Percentiles rank a stretch among this genome's conserved stretches.
phyloP scores from a whole-genome alignment of 2,329 filamentous ascomycete genomes.

The Meredithiella fracta region DNA sequence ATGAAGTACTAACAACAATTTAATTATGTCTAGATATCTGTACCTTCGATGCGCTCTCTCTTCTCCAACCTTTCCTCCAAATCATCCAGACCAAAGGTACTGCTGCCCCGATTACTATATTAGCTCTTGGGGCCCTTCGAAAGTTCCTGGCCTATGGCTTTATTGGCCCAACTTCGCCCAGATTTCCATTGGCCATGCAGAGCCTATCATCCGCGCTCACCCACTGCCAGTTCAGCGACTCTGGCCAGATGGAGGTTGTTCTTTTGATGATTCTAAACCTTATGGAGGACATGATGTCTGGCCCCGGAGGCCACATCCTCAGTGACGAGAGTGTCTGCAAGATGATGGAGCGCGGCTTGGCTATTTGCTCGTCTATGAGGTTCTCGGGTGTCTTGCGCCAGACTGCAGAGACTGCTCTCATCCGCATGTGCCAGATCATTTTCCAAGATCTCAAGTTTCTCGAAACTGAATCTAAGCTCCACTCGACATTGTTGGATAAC shows the following conservation, averaged over 20 bases:
- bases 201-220: constrained; percentile 87
- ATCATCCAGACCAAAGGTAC: constrained; percentile 94
- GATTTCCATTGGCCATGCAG: constrained; percentile 84
- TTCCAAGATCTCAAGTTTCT: constrained; percentile 84
- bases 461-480: constrained; percentile 56
- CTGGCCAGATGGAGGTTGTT: constrained; percentile 87
- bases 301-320: constrained; percentile 79
- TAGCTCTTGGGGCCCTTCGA: constrained; percentile 81
- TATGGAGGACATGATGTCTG: constrained; percentile 97
- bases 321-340: constrained; percentile 97
- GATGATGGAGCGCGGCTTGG: constrained; percentile 97
- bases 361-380: constrained; percentile 88
- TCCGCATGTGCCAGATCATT: constrained; percentile 97
- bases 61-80: constrained; percentile 87
- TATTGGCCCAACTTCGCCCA: constrained; percentile 67
- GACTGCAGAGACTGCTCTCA: constrained; percentile 92
- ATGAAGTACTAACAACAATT: not conserved
- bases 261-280: constrained; percentile 84
- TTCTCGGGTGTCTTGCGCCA: constrained; percentile 80
- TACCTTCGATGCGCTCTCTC: constrained; percentile 71
- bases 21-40: constrained; percentile 48
- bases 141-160: constrained; percentile 96
- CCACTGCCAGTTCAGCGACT: constrained; percentile 93
- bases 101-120: constrained; percentile 86
- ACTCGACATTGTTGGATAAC: constrained; percentile 48